Evolutionary conservation across 768 basidiomycete species (phyloP).

Genomic region (Plicaturopsis crispa): DNA sequence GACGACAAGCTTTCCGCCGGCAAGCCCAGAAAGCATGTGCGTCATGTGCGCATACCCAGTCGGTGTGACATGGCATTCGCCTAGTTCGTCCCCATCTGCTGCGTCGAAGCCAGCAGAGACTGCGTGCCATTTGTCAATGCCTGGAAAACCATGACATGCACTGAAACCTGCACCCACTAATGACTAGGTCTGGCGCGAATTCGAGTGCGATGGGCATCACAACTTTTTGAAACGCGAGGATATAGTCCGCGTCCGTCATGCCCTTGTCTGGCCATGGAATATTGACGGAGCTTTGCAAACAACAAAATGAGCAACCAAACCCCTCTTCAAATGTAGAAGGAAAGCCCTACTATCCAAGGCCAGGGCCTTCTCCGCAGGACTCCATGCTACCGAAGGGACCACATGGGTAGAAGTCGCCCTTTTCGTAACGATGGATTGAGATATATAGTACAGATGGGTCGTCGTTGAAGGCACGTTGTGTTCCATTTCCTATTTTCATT

Average conservation of each 20-base stretch:
- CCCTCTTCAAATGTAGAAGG: slow-evolving; percentile 2
- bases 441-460: slow-evolving; percentile 90
- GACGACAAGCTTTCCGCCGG: slow-evolving; percentile 83
- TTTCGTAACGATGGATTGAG: slow-evolving; percentile 92
- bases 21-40: slow-evolving; percentile 87
- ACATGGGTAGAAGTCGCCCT: slow-evolving; percentile 87
- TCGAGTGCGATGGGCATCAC: slow-evolving; percentile 97
- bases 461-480: slow-evolving; percentile 92
- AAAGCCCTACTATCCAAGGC: slow-evolving; percentile 73
- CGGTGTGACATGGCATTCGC: slow-evolving; percentile 86
- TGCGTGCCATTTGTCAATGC: slow-evolving; percentile 23
- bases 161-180: slow-evolving; percentile 52
- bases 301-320: slow-evolving; percentile 6
- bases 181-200: slow-evolving; percentile 92
- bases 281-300: slow-evolving; percentile 72
- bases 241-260: slow-evolving; percentile 93
- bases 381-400: slow-evolving; percentile 84
- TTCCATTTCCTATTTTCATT: slow-evolving; percentile 74
- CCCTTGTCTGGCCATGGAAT: slow-evolving; percentile 87
- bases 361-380: slow-evolving; percentile 78
- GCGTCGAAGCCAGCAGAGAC: slow-evolving; percentile 99
- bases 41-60: slow-evolving; percentile 98
- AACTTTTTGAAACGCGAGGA: slow-evolving; percentile 92
- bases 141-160: not conserved
- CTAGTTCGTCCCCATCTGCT: slow-evolving; percentile 86